Percentiles rank a stretch among this genome's conserved stretches.
Conservation (phyloP, 2,329 filamentous ascomycete genomes). For the Colletotrichum navitas region DNA sequence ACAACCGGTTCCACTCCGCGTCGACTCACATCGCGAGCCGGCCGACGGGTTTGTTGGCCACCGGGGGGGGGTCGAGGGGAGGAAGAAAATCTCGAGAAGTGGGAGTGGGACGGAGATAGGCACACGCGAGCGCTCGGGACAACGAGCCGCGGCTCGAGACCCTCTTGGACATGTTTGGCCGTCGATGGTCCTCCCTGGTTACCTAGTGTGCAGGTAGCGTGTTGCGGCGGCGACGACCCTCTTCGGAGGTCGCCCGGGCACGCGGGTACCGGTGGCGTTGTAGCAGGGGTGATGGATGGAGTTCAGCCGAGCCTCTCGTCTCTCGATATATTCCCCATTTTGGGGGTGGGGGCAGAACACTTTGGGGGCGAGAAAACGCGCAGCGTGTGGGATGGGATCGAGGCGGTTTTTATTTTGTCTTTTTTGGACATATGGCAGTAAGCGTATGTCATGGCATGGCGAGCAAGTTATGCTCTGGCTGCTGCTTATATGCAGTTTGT, state of each 20-base stretch:
- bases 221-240: conserved; percentile 13
- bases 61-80: no score
- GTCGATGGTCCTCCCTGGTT: neutral
- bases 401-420: no score
- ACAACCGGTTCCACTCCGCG: conserved; percentile 37
- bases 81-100: conserved; percentile 36
- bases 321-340: no score
- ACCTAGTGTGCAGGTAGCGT: neutral
- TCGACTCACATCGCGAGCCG: conserved; percentile 37
- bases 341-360: no score
- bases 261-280: conserved; percentile 37
- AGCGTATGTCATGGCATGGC: no score
- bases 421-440: no score
- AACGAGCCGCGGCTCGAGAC: neutral
- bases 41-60: conserved; percentile 28
- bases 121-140: no score
- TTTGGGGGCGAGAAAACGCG: no score
- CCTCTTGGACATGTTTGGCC: neutral
- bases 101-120: neutral
- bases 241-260: conserved; percentile 34
- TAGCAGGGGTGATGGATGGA: conserved; percentile 9
- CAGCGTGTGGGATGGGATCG: no score
- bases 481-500: no score
- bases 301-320: no score
- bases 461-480: no score